phyloP scores from a whole-genome alignment of 352 stramenopile genomes.

The Phytophthora pluvialis region DNA sequence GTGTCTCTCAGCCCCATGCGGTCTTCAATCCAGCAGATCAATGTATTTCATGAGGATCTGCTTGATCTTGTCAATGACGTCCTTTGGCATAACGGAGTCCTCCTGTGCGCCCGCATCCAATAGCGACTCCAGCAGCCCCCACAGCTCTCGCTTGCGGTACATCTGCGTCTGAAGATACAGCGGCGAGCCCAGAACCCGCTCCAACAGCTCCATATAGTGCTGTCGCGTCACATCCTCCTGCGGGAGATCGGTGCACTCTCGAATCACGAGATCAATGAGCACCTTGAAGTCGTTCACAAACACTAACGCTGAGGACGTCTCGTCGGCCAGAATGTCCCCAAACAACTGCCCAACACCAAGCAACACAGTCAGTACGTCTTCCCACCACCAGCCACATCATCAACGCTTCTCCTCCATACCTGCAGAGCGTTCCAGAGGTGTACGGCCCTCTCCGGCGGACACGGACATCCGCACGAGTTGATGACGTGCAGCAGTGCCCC shows the following conservation, averaged over 20 bases:
- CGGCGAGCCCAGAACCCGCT: constrained; percentile 47
- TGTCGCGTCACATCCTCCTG: constrained; percentile 52
- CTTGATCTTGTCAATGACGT: constrained; percentile 44
- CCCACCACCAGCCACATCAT: not conserved
- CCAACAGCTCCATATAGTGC: constrained; percentile 57
- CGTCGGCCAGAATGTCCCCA: constrained; percentile 57
- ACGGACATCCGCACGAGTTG: constrained; percentile 82
- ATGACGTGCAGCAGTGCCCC: constrained; percentile 79
- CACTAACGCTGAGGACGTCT: constrained; percentile 50
- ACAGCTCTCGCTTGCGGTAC: constrained; percentile 68
- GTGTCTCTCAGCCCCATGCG: not conserved
- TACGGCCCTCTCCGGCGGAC: constrained; percentile 37
- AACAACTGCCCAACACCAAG: constrained; percentile 47
- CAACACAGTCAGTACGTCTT: constrained; percentile 3
- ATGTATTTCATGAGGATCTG: constrained; percentile 64
- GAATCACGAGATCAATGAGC: constrained; percentile 69
- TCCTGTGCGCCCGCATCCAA: constrained; percentile 42
- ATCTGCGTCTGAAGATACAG: constrained; percentile 55
- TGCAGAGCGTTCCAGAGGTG: constrained; percentile 63
- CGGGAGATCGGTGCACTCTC: constrained; percentile 66
- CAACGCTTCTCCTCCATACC: constrained; percentile 29
- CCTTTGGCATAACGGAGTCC: constrained; percentile 45
- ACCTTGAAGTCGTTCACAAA: constrained; percentile 84
- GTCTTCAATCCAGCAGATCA: constrained; percentile 61
- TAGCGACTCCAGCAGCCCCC: constrained; percentile 58